A percentile compares a stretch with the other conserved stretches of the same genome.
Evolutionary conservation across 2,329 filamentous ascomycete genomes (phyloP).

Genomic region (Xylariaceae sp.): DNA sequence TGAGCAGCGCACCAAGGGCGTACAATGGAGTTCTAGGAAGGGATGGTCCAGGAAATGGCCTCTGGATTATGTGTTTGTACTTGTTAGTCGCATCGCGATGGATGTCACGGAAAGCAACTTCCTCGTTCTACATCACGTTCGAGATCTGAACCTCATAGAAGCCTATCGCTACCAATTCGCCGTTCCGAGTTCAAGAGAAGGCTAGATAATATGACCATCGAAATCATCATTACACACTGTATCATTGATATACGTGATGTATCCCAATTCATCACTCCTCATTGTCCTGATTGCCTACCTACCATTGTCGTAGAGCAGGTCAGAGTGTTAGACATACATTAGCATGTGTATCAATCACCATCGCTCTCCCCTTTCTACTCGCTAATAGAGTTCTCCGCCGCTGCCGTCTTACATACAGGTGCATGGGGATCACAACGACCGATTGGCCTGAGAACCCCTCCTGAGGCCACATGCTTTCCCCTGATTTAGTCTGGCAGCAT

Average conservation of each 20-base stretch:
- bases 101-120: too few relatives aligned
- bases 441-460: too few relatives aligned
- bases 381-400: neutral
- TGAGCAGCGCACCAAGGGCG: conserved; percentile 5
- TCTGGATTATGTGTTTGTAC: conserved; percentile 6
- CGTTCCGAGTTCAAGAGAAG: too few relatives aligned
- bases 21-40: conserved; percentile 18
- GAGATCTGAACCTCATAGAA: neutral
- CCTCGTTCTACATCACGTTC: neutral
- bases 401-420: conserved; percentile 20
- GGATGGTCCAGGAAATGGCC: conserved; percentile 9
- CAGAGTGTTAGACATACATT: too few relatives aligned
- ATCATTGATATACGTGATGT: too few relatives aligned
- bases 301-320: neutral
- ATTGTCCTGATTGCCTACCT: neutral
- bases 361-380: neutral
- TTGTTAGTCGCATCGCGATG: neutral
- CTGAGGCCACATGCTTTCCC: too few relatives aligned
- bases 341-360: too few relatives aligned
- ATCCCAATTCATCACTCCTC: neutral
- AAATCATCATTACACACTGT: too few relatives aligned
- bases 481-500: too few relatives aligned
- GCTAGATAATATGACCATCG: too few relatives aligned
- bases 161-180: neutral
- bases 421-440: conserved; percentile 8